These are phyloP conservation scores for Groenewaldozyma sp. DNA, from an alignment of 1,139 yeast species.

Conservation along the genomic window DNA sequence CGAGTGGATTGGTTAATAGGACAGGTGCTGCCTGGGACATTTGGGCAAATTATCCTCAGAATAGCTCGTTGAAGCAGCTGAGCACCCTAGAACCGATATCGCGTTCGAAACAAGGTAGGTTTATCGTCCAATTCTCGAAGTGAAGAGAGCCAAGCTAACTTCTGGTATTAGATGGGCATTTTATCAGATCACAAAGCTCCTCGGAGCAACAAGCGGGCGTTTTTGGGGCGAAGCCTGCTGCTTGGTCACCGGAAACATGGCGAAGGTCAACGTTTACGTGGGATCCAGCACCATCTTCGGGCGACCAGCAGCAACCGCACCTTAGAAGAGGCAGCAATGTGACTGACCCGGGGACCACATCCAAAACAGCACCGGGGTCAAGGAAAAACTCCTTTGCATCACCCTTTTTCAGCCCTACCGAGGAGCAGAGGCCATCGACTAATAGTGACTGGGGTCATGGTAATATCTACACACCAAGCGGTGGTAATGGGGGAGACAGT, in stretches of 20 bases:
- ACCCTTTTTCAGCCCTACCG: neutral
- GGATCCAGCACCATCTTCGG: too few relatives aligned
- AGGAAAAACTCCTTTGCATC: constrained; percentile 2
- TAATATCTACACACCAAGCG: too few relatives aligned
- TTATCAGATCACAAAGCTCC: too few relatives aligned
- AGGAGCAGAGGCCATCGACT: neutral
- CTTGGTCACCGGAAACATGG: constrained; percentile 3
- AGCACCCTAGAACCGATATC: too few relatives aligned
- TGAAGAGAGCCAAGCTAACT: too few relatives aligned
- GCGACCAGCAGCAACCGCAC: neutral
- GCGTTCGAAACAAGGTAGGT: too few relatives aligned
- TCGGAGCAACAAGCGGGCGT: too few relatives aligned
- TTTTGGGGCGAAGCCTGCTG: too few relatives aligned
- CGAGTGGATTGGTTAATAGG: neutral
- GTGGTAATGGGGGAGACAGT: neutral
- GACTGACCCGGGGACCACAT: neutral
- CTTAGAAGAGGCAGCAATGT: neutral
- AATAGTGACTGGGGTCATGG: neutral
- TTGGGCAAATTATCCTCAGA: constrained; percentile 1
- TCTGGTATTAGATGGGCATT: too few relatives aligned
- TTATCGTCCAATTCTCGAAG: too few relatives aligned
- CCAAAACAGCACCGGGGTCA: neutral
- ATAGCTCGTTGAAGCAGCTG: neutral
- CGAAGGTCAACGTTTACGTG: neutral
- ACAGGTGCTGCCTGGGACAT: neutral